Conservation (phyloP, 257 asterid species). For the Solanum clarkiae region DNA sequence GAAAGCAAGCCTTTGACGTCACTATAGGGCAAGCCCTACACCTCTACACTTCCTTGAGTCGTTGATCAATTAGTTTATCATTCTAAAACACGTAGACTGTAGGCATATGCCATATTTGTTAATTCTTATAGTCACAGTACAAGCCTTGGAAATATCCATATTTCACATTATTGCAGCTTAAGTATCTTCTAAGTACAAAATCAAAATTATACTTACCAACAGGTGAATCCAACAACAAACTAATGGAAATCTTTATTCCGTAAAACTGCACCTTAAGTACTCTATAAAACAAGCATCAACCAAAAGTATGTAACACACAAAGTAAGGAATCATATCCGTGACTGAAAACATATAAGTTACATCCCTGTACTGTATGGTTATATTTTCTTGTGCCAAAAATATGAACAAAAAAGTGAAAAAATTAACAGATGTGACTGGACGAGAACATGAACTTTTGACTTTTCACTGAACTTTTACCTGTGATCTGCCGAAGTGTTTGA, state of each 20-base stretch:
- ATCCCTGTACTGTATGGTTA: background rate
- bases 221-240: background rate
- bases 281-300: background rate
- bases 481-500: slow-evolving; percentile 62
- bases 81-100: background rate
- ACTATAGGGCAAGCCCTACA: background rate
- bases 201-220: background rate
- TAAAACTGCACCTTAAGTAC: background rate
- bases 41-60: background rate
- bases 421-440: background rate
- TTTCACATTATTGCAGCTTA: background rate
- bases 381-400: background rate
- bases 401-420: background rate
- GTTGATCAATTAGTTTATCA: background rate
- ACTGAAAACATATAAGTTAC: background rate
- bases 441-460: background rate
- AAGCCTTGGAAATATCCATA: background rate
- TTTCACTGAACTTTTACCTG: slow-evolving; percentile 31
- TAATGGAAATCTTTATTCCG: background rate
- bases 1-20: background rate
- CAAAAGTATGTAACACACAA: background rate
- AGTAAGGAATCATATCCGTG: background rate
- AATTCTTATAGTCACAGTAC: background rate
- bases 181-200: background rate
- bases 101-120: background rate